Base-by-base conservation (phyloP, 495 filamentous ascomycete genomes). In the Oleoguttula mirabilis region DNA sequence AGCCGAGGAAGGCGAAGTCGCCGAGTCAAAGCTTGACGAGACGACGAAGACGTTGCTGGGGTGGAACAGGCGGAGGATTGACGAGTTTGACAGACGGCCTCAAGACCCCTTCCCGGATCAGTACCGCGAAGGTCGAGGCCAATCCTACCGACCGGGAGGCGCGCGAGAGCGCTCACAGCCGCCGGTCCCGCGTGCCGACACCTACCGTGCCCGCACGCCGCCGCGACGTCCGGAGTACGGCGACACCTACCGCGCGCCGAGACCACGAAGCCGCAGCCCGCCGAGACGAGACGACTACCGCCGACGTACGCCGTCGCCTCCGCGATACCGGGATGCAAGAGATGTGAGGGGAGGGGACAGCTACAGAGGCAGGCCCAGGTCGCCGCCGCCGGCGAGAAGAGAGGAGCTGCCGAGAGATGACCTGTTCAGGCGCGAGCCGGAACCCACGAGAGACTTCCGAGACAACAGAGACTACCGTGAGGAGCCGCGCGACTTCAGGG, bases 221-320 rank as follows among this genome's bases (percentile, higher is more conserved):
- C 52, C 48, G 10, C 34, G 42, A 42, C 41, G 54, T 16, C 32
- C 28, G 1, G 46, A 43, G 17, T 47, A 39, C 24, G 54, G 45
- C 21, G 64, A 67, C 45, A 57, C 60, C 5, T 68, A 68, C 43
- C 55, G 56, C 16, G 62, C 59, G 16, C 39, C 33, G 11, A 15
- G 42, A 14, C 41, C 41, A 16, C 32, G 46, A 10, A 47, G 50
- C 28, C 46, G 58, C 7, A 12, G 48, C 15, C 41, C 53, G 16
- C 55, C 54, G 30, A 50, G 52, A 15, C 47, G 59, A 19, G 24
- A 51, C 10, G 36, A 47, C n/a, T 32, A 8, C 25, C 30, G 48
- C 17, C 19, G 45, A 16, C 43, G 49, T 25, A 25, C 44, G 8
- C 49, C 49, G 3, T 27, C 32, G 14, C 48, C 48, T 6, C 11